phyloP scores from a whole-genome alignment of 192 early-diverging fungal genomes.

The Coemansia sp. region DNA sequence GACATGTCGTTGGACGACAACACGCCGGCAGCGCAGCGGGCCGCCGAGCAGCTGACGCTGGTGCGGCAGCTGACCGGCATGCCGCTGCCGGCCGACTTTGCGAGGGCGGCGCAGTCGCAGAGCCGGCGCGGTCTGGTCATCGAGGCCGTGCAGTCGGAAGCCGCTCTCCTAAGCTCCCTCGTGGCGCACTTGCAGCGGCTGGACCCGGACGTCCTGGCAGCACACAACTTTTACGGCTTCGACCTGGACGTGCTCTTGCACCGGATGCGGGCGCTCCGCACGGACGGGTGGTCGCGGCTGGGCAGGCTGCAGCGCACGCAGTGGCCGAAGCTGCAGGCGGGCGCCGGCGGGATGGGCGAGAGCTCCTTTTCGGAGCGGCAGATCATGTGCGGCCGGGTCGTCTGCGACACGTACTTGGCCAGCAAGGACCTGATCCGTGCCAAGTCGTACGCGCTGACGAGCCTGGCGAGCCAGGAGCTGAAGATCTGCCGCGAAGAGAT shows the following conservation, averaged over 20 bases:
- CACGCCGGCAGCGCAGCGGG: conserved; percentile 46
- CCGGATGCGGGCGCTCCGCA: conserved; percentile 82
- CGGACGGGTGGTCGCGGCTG: conserved; percentile 80
- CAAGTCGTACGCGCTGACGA: conserved; percentile 79
- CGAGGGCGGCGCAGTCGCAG: conserved; percentile 54
- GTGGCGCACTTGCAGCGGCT: conserved; percentile 65
- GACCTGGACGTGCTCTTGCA: conserved; percentile 90
- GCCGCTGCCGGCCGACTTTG: conserved; percentile 81
- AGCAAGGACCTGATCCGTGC: conserved; percentile 84
- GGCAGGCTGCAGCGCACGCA: conserved; percentile 78
- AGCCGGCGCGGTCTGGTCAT: conserved; percentile 48
- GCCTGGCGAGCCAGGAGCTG: conserved; percentile 74
- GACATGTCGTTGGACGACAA: conserved; percentile 61
- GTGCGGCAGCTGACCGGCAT: conserved; percentile 71
- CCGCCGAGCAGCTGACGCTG: conserved; percentile 59
- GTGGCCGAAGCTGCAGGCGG: conserved; percentile 83
- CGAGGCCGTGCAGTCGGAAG: conserved; percentile 67
- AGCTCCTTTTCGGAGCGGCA: conserved; percentile 72
- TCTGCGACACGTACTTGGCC: conserved; percentile 91
- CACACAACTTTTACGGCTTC: conserved; percentile 96
- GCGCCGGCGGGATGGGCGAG: conserved; percentile 78
- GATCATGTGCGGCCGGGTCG: conserved; percentile 78
- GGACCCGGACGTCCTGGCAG: conserved; percentile 93
- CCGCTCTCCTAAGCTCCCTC: conserved; percentile 74
- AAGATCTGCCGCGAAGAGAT: conserved; percentile 78